These are phyloP conservation scores for Cordyceps tenuipes DNA, from an alignment of 2,329 filamentous ascomycete species.

Conservation along the genomic window DNA sequence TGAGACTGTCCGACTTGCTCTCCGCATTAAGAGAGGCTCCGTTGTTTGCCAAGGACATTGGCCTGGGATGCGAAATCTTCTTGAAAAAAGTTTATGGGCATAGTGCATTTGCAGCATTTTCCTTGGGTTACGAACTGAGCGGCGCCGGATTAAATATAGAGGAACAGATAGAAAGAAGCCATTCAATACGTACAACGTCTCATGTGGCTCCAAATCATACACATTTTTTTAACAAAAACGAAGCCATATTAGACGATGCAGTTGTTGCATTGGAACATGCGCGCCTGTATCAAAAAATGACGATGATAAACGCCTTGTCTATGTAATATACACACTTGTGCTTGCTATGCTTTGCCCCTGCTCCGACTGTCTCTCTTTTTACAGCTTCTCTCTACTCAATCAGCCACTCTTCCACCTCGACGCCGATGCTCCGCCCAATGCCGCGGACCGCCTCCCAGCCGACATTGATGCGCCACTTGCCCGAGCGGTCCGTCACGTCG, in stretches of 20 bases:
- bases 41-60: not conserved
- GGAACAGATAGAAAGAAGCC: not conserved
- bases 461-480: constrained; percentile 70
- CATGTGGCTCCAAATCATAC: not conserved
- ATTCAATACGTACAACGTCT: not conserved
- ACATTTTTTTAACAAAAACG: not conserved
- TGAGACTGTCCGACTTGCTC: not conserved
- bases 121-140: not conserved
- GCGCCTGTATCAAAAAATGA: not conserved
- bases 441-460: constrained; percentile 68
- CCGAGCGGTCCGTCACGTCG: constrained; percentile 60
- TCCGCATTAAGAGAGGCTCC: too few relatives aligned
- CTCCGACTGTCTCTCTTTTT: too few relatives aligned
- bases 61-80: not conserved
- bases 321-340: not conserved
- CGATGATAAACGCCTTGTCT: not conserved
- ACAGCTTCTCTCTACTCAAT: constrained; percentile 44
- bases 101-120: not conserved
- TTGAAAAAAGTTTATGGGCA: not conserved
- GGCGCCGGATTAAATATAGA: constrained; percentile 2
- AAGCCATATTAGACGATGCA: not conserved
- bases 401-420: constrained; percentile 74
- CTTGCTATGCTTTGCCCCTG: not conserved
- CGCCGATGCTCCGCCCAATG: constrained; percentile 62
- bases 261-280: not conserved